phyloP scores from a whole-genome alignment of 495 filamentous ascomycete species.

The Sabuloglossum arenarium region DNA sequence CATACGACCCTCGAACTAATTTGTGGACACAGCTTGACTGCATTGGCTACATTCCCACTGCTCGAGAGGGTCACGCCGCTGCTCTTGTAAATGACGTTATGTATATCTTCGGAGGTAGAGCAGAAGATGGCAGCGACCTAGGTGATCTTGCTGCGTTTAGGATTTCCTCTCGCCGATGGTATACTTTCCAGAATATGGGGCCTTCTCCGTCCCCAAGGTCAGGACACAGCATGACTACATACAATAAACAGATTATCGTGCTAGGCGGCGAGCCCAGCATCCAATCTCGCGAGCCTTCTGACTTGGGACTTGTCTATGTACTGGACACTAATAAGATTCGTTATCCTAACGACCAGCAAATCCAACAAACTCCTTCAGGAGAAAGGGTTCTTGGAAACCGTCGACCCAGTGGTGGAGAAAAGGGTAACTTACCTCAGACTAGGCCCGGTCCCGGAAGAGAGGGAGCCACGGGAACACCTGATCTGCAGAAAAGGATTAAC shows the following conservation, averaged over 20 bases:
- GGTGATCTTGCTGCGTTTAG: conserved; percentile 92
- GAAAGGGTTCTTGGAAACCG: conserved; percentile 18
- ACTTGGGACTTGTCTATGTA: conserved; percentile 77
- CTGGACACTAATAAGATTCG: conserved; percentile 90
- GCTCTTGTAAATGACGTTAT: conserved; percentile 90
- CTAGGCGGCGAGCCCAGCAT: conserved; percentile 89
- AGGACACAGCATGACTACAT: conserved; percentile 93
- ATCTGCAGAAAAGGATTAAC: conserved; percentile 30
- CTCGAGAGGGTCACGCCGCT: conserved; percentile 86
- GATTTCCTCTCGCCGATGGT: conserved; percentile 83
- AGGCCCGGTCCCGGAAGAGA: conserved; percentile 28
- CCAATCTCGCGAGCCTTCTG: conserved; percentile 51
- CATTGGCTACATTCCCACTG: conserved; percentile 86
- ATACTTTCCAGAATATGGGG: conserved; percentile 99
- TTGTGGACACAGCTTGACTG: conserved; percentile 78
- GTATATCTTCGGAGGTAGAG: conserved; percentile 98
- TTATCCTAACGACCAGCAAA: conserved; percentile 64
- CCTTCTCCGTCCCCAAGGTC: conserved; percentile 83
- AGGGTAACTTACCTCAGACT: conserved; percentile 11
- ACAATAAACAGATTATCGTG: conserved; percentile 78
- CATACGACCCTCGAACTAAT: conserved; percentile 67
- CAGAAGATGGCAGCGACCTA: conserved; percentile 73
- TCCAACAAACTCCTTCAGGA: conserved; percentile 18
- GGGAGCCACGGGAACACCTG: conserved; percentile 17
- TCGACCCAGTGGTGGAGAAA: conserved; percentile 21